Conservation (phyloP, 495 filamentous ascomycete genomes). For the Staphylotrichum longicolle region DNA sequence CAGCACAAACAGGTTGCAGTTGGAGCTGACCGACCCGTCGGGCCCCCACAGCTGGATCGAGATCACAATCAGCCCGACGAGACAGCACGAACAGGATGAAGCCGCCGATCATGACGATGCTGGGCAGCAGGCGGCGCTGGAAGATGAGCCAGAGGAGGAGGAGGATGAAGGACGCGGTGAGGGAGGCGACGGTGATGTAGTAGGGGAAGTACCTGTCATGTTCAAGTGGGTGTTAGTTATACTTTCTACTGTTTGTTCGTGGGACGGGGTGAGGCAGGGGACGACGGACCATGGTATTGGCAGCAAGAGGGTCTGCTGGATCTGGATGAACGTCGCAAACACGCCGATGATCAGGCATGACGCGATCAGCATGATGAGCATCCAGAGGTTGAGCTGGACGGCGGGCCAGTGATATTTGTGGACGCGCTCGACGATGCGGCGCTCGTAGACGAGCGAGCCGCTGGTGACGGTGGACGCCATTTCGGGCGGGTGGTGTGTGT, state of each 20-base stretch:
- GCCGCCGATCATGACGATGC: conserved; percentile 82
- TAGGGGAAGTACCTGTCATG: conserved; percentile 83
- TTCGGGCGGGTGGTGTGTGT: conserved; percentile 20
- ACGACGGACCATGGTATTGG: conserved; percentile 75
- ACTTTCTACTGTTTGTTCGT: conserved; percentile 7
- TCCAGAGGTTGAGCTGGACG: conserved; percentile 87
- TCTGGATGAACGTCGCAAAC: conserved; percentile 77
- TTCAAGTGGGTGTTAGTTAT: neutral
- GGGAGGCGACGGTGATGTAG: conserved; percentile 69
- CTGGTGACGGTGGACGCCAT: conserved; percentile 44
- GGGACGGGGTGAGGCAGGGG: neutral
- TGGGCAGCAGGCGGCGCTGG: conserved; percentile 78
- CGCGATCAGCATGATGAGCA: conserved; percentile 79
- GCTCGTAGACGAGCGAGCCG: conserved; percentile 44
- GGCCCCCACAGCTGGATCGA: conserved; percentile 86
- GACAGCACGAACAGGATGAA: conserved; percentile 94
- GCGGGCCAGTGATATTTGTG: conserved; percentile 93
- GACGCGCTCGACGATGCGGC: conserved; percentile 44
- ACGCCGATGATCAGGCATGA: conserved; percentile 79
- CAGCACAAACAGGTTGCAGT: conserved; percentile 72
- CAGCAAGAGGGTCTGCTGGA: conserved; percentile 69
- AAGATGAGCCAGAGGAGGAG: conserved; percentile 69
- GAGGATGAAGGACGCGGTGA: conserved; percentile 72
- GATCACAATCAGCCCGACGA: conserved; percentile 88
- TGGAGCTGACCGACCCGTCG: conserved; percentile 67